Evolutionary conservation across 2,329 filamentous ascomycete species (phyloP), one percentile per base, ranked within the genome.

Genomic region (Talaromyces islandicus): DNA sequence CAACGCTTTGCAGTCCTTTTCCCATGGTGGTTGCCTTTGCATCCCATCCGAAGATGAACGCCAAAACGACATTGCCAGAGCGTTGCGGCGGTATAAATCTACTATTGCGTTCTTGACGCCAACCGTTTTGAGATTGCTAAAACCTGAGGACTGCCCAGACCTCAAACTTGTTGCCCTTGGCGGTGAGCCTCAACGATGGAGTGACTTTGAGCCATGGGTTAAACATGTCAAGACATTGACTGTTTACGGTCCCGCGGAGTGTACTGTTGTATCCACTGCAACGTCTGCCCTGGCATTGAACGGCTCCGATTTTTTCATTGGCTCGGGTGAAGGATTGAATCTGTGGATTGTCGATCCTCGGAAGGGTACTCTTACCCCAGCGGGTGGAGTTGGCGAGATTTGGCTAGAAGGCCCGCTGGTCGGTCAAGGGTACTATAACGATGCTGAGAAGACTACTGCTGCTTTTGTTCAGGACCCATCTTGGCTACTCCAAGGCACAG

Each of bases 341-440:
- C 43, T 51, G 4, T 59, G 57, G 57, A 41, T 59, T n/a, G 57
- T 59, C n/a, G 51, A 59, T 59, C 51, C 41, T 81, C 21, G 84
- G 89, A 56, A 87, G 86, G 62, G 92, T 92, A 65, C 85, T 96
- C n/a, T 80, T 19, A 70, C 73, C 0, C 77, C 78, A 0, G 75
- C 80, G 9, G 77, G 76, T 9, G 74, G 71, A 57, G 64, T 69
- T 48, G 72, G 72, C 4, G 71, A 74, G 56, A 65, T 74, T 3
- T 76, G 73, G 72, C 68, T 81, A 0, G 79, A 81, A 61, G 74
- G 76, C 0, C 60, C 68, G 38, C 64, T 72, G 19, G 60, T 76
- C 46, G 79, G 74, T 3, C 70, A 72, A 52, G 80, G 78, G 0
- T 83, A 83, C 59, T 60, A 81, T n/a, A 72, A 73, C n/a, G 73